Base-by-base conservation (phyloP, 2,329 filamentous ascomycete species). In the Talaromyces sp. region DNA sequence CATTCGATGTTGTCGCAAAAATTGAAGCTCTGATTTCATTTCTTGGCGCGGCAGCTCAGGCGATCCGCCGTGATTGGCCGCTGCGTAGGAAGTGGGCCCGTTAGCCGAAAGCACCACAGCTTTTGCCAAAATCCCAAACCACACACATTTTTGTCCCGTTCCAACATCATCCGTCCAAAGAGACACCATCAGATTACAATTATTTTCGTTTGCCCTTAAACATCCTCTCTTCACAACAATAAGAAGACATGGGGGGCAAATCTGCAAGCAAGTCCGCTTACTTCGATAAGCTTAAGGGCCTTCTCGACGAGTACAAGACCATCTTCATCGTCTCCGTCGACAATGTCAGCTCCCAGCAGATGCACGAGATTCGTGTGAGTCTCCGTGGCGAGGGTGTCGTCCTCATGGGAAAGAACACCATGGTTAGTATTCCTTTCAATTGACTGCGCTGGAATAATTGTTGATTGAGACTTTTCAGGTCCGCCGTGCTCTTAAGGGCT, bases 311-410 rank as follows among this genome's bases (percentile, higher is more conserved):
- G 82, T 98, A 96, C 90, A 88, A 88, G 82, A 94, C 91, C 79
- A 91, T 98, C 86, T 98, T 99, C 92, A 93, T 99, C 82, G 93
- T 97, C 82, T 88, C 80, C 79, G 90, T 94, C 80, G 92, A 98
- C 92, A 99, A 98, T 99, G 95, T 99, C 89, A 92, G 90, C 83
- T 99, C 95, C 75, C 95, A 99, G 89, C 96, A 99, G 90, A 99
- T 99, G 96, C 95, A 99, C 92, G 95, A 99, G 89, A 98, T 99
- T 83, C 91, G 95, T 82, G 84, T 90, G 78, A 84, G 92, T 77
- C 91, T 99, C 82, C 93, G 95, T 81, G 90, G 90, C 70, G 84
- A 96, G 83, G 93, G 88, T 83, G 91, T 98, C 75, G 93, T 99
- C 76, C 87, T 99, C 84, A 98, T 98, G 95, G 95, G 94, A 81